A percentile compares a stretch with the other conserved stretches of the same genome.
Conservation (phyloP, 2,329 filamentous ascomycete species). For the Huntiella bhutanensis region DNA sequence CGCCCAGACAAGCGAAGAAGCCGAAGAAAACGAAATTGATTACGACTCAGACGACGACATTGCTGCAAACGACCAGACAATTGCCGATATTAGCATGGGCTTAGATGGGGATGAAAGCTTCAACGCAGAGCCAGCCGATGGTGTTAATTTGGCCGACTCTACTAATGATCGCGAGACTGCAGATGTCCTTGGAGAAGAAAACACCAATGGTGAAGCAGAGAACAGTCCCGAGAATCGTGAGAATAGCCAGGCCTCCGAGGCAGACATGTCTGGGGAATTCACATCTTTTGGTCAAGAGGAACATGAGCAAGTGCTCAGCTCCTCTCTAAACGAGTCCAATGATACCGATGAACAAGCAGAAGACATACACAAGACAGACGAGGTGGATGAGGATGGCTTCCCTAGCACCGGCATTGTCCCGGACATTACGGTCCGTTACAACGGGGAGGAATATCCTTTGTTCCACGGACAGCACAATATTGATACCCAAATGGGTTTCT, state of each 20-base stretch:
- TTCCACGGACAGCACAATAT: conserved; percentile 17
- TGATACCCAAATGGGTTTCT: conserved; percentile 24
- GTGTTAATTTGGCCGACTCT: conserved; percentile 15
- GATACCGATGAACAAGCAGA: conserved; percentile 12
- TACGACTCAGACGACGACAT: conserved; percentile 6
- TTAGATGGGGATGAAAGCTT: conserved; percentile 14
- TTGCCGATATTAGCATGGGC: neutral
- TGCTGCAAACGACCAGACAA: neutral
- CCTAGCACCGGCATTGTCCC: conserved; percentile 13
- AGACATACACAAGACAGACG: conserved; percentile 11
- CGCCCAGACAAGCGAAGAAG: neutral
- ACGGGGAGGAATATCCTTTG: conserved; percentile 25
- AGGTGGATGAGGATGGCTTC: conserved; percentile 12
- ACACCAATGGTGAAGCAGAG: conserved; percentile 4
- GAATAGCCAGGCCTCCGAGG: conserved; percentile 11
- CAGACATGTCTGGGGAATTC: conserved; percentile 12
- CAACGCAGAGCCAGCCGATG: conserved; percentile 12
- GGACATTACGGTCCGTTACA: conserved; percentile 24
- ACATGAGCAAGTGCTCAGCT: conserved; percentile 10
- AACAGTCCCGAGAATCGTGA: neutral
- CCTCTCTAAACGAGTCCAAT: conserved; percentile 11
- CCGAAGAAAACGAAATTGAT: conserved; percentile 12
- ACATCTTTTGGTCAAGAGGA: conserved; percentile 6
- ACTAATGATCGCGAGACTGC: conserved; percentile 17
- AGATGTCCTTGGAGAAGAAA: conserved; percentile 9